Conservation (phyloP, 2,329 filamentous ascomycete genomes). For the Xylaria sp. region DNA sequence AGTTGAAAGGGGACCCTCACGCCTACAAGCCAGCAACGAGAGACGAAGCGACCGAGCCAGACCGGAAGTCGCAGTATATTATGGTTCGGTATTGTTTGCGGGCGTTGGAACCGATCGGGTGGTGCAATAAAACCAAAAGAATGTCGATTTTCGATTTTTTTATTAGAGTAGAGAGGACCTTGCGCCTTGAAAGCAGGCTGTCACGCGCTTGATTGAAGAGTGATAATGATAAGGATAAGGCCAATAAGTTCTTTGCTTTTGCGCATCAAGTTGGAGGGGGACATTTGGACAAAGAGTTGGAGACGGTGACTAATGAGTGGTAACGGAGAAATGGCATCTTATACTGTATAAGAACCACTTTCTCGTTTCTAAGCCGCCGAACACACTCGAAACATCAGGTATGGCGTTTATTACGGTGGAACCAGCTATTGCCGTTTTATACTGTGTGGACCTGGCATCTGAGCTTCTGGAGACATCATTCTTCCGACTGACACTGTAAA, state of each 20-base stretch:
- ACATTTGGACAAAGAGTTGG: background rate
- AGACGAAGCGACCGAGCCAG: background rate
- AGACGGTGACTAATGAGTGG: constrained; percentile 3
- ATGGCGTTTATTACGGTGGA: background rate
- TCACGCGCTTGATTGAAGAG: constrained; percentile 2
- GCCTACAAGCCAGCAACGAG: background rate
- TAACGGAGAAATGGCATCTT: too few relatives aligned
- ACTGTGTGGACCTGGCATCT: constrained; percentile 14
- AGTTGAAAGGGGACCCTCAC: constrained; percentile 11
- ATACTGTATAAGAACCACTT: background rate
- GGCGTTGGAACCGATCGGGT: background rate
- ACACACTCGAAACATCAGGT: too few relatives aligned
- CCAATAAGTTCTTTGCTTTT: background rate
- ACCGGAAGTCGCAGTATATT: background rate
- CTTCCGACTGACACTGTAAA: background rate
- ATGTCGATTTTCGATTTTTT: background rate
- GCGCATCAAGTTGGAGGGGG: constrained; percentile 2
- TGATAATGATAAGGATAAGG: constrained; percentile 1
- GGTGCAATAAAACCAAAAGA: background rate
- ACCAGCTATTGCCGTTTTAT: constrained; percentile 11
- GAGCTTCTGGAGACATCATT: constrained; percentile 21
- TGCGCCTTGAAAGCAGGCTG: background rate
- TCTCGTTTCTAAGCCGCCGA: too few relatives aligned
- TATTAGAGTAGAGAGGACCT: background rate
- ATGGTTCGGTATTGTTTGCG: background rate